These are phyloP conservation scores for Epichloe coenophiala DNA, from an alignment of 2,329 filamentous ascomycete species.

Conservation along the genomic window DNA sequence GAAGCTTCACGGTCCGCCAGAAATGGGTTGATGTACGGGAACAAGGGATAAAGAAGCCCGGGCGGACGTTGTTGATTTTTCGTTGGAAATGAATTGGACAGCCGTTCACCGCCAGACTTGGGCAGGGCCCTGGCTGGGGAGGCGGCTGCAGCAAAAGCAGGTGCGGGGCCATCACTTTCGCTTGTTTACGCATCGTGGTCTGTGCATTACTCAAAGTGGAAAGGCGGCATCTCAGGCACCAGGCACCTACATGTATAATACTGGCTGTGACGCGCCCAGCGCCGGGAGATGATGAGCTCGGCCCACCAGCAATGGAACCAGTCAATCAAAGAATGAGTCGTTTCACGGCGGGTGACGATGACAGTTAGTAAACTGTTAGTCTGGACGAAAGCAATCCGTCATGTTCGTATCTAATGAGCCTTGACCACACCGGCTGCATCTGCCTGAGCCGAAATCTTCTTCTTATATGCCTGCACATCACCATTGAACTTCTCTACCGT, in stretches of 20 bases:
- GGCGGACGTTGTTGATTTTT: constrained; percentile 15
- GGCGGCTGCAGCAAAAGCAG: constrained; percentile 3
- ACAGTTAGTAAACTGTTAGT: too few relatives aligned
- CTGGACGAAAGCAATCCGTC: neutral
- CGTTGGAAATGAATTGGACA: constrained; percentile 11
- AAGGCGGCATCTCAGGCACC: constrained; percentile 11
- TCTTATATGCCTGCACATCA: constrained; percentile 95
- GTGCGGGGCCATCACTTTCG: constrained; percentile 17
- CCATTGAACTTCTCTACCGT: constrained; percentile 93
- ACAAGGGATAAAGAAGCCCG: constrained; percentile 11
- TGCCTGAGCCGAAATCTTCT: constrained; percentile 81
- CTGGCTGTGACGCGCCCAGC: neutral
- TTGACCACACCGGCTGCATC: constrained; percentile 77
- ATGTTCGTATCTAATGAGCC: constrained; percentile 31
- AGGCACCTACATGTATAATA: neutral
- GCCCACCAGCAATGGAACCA: too few relatives aligned
- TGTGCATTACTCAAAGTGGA: constrained; percentile 17
- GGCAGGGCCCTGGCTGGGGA: constrained; percentile 7
- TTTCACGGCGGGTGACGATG: too few relatives aligned
- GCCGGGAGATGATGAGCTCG: too few relatives aligned
- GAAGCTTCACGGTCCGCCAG: constrained; percentile 20
- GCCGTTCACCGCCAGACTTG: constrained; percentile 13
- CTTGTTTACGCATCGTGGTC: constrained; percentile 20
- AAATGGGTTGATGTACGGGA: constrained; percentile 12
- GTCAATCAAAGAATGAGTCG: too few relatives aligned